Evolutionary conservation across 1,139 yeast species (phyloP).

Genomic region (Protomyces arabidopsidicola): DNA sequence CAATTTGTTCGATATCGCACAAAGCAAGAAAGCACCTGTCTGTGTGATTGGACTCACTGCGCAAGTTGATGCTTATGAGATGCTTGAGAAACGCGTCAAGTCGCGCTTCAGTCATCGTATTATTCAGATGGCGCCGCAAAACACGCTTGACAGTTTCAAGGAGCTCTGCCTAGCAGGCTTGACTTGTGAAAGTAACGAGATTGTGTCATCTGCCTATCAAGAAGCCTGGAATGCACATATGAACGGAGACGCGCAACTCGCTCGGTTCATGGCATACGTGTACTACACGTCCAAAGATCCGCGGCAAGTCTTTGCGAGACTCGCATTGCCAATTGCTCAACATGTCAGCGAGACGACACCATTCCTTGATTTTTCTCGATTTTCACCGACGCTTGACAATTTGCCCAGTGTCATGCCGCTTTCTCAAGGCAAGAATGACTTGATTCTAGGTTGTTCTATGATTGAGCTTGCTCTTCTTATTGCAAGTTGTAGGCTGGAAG

Average conservation of each 20-base stretch:
- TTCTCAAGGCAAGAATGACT: conserved; percentile 11
- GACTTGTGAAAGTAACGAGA: neutral
- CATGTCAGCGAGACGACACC: conserved; percentile 3
- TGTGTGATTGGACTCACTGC: conserved; percentile 78
- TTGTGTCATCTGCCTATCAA: conserved; percentile 37
- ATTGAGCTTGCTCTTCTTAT: conserved; percentile 47
- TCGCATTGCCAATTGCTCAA: conserved; percentile 10
- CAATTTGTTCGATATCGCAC: conserved; percentile 80
- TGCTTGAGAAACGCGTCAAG: conserved; percentile 83
- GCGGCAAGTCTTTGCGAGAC: conserved; percentile 23
- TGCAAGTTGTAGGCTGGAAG: conserved; percentile 66
- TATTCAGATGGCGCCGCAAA: conserved; percentile 54
- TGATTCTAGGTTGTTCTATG: conserved; percentile 29
- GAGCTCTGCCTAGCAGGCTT: conserved; percentile 35
- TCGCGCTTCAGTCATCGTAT: conserved; percentile 82
- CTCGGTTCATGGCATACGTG: conserved; percentile 26
- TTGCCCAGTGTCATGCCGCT: neutral
- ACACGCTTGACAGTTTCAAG: conserved; percentile 40
- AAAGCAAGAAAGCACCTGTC: conserved; percentile 63
- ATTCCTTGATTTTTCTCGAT: conserved; percentile 1
- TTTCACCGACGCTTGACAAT: neutral
- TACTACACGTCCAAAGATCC: conserved; percentile 31
- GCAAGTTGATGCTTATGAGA: conserved; percentile 65
- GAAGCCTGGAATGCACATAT: conserved; percentile 53
- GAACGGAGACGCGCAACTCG: conserved; percentile 34